These are phyloP conservation scores for Heimioporus sp. DNA, from an alignment of 768 basidiomycete species.

Conservation along the genomic window DNA sequence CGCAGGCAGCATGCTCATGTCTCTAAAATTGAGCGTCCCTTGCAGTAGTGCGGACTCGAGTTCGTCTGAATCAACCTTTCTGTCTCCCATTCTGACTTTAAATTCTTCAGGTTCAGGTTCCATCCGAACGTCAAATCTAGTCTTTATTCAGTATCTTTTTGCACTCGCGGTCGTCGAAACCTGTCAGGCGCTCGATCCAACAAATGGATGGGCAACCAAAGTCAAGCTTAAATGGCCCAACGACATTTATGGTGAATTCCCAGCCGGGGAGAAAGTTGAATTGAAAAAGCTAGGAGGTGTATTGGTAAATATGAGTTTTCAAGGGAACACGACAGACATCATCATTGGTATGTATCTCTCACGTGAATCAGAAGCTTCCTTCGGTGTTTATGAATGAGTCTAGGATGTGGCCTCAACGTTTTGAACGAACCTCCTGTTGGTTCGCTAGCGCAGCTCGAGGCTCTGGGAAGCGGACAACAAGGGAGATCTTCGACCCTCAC, in stretches of 20 bases:
- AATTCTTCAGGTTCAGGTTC: conserved; percentile 4
- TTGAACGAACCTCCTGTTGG: conserved; percentile 79
- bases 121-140: conserved; percentile 54
- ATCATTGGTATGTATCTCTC: conserved; percentile 66
- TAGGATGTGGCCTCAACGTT: conserved; percentile 90
- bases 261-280: conserved; percentile 40
- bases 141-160: conserved; percentile 93
- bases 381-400: neutral
- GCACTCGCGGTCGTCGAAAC: conserved; percentile 88
- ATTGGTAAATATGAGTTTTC: conserved; percentile 83
- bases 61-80: neutral
- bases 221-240: conserved; percentile 96
- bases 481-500: conserved; percentile 36
- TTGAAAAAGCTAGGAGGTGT: conserved; percentile 88
- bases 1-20: conserved; percentile 79
- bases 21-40: conserved; percentile 22
- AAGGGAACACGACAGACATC: conserved; percentile 67
- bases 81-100: neutral
- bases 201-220: conserved; percentile 41
- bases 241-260: conserved; percentile 79
- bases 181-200: conserved; percentile 58
- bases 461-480: conserved; percentile 16
- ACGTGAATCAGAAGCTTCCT: neutral
- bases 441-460: conserved; percentile 71
- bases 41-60: conserved; percentile 13